Evolutionary conservation across 1,284 basidiomycete species (phyloP).

Genomic region (Ganoderma boninense): DNA sequence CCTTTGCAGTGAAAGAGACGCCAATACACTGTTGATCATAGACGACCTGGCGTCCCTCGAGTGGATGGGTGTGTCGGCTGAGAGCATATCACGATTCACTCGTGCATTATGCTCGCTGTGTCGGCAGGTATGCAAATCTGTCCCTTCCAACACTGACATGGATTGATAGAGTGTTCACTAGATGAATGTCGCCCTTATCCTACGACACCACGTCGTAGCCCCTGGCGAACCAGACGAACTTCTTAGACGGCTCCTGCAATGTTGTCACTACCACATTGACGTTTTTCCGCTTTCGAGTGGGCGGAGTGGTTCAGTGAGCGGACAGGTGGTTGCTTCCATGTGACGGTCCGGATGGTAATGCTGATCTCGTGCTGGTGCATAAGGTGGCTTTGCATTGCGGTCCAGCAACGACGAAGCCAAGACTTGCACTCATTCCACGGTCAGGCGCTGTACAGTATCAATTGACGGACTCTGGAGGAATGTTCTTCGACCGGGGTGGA

Average conservation of each 20-base stretch:
- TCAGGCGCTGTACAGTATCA: slow-evolving; percentile 71
- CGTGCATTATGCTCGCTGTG: slow-evolving; percentile 66
- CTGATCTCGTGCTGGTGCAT: slow-evolving; percentile 10
- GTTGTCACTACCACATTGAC: slow-evolving; percentile 73
- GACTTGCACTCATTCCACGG: slow-evolving; percentile 56
- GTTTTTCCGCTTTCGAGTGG: slow-evolving; percentile 74
- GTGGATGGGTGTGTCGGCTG: slow-evolving; percentile 66
- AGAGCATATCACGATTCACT: slow-evolving; percentile 61
- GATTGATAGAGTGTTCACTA: not conserved
- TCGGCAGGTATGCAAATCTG: slow-evolving; percentile 52
- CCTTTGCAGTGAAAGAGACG: slow-evolving; percentile 11
- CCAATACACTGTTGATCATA: slow-evolving; percentile 59
- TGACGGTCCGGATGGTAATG: not conserved
- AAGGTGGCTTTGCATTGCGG: slow-evolving; percentile 76
- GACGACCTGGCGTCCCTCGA: slow-evolving; percentile 72
- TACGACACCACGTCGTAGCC: slow-evolving; percentile 68
- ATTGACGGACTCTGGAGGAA: slow-evolving; percentile 65
- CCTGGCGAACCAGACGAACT: slow-evolving; percentile 65
- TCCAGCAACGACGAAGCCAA: slow-evolving; percentile 47
- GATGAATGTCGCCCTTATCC: slow-evolving; percentile 62
- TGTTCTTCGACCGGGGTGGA: slow-evolving; percentile 78
- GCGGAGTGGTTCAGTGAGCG: slow-evolving; percentile 76
- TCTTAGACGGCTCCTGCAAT: slow-evolving; percentile 61
- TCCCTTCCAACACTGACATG: not conserved
- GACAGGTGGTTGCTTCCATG: slow-evolving; percentile 61